These are phyloP conservation scores for Ramalina intermedia DNA, from an alignment of 495 filamentous ascomycete species.

Conservation along the genomic window DNA sequence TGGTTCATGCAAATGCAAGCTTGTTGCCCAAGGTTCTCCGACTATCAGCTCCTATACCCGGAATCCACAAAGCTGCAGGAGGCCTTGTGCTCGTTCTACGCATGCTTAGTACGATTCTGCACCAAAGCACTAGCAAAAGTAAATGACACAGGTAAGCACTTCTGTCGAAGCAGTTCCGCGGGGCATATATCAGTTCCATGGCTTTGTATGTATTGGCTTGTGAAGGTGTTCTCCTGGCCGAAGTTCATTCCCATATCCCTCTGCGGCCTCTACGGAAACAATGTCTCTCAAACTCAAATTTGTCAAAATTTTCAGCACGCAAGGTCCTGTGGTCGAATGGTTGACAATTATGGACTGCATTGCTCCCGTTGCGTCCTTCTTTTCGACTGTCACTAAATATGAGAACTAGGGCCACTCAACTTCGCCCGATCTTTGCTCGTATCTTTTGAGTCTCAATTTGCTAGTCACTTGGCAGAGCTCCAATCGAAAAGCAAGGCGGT, in stretches of 20 bases:
- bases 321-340: too few species aligned
- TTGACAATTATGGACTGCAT: too few species aligned
- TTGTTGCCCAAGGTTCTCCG: conserved; percentile 18
- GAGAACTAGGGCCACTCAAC: not conserved
- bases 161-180: too few species aligned
- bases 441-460: conserved; percentile 16
- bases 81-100: conserved; percentile 23
- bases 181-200: not conserved
- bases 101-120: conserved; percentile 22
- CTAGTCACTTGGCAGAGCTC: conserved; percentile 1
- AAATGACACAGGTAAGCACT: conserved; percentile 3
- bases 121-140: conserved; percentile 16
- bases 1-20: conserved; percentile 19
- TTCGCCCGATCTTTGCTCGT: conserved; percentile 1
- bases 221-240: too few species aligned
- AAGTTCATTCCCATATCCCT: too few species aligned
- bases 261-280: too few species aligned
- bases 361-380: too few species aligned
- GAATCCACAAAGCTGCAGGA: conserved; percentile 17
- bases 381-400: too few species aligned
- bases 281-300: too few species aligned
- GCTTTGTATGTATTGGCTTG: too few species aligned
- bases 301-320: too few species aligned
- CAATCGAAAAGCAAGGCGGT: conserved; percentile 5
- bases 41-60: conserved; percentile 23